Percentiles rank a stretch among this genome's conserved stretches.
Evolutionary conservation across 1,139 yeast genomes (phyloP).

Genomic region (Suhomyces panamericanus): DNA sequence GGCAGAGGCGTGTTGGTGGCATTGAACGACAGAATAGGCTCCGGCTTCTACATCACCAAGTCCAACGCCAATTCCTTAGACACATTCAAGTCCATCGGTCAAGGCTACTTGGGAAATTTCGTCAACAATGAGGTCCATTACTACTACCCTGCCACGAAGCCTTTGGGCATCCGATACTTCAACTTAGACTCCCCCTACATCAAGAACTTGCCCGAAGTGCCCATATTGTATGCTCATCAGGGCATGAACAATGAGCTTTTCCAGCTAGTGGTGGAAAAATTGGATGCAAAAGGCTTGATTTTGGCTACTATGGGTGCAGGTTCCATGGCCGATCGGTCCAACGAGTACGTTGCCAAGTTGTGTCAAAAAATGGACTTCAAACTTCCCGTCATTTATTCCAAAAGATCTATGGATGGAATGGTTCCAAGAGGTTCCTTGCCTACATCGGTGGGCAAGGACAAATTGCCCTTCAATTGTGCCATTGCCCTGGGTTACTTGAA

Average conservation of each 20-base stretch:
- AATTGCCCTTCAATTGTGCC: constrained; percentile 26
- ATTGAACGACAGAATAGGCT: constrained; percentile 64
- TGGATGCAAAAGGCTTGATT: constrained; percentile 54
- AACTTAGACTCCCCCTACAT: constrained; percentile 25
- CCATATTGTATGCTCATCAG: constrained; percentile 60
- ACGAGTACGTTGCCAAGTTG: constrained; percentile 32
- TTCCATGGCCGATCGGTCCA: constrained; percentile 54
- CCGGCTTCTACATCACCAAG: constrained; percentile 70
- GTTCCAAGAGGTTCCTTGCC: constrained; percentile 54
- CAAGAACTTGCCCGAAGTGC: constrained; percentile 44
- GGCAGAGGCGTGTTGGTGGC: constrained; percentile 66
- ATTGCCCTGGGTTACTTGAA: constrained; percentile 68
- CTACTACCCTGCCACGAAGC: constrained; percentile 63
- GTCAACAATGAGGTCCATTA: constrained; percentile 66
- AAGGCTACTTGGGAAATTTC: constrained; percentile 69
- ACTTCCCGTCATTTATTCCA: constrained; percentile 62
- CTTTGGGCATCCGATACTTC: constrained; percentile 51
- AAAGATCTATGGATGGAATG: constrained; percentile 67
- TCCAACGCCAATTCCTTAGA: constrained; percentile 69
- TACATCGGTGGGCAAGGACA: constrained; percentile 20
- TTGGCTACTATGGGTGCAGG: constrained; percentile 77
- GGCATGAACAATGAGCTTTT: constrained; percentile 53
- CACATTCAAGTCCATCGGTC: constrained; percentile 66
- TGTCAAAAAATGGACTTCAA: constrained; percentile 21
- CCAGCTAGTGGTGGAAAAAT: constrained; percentile 41